Evolutionary conservation across 2,329 filamentous ascomycete species (phyloP), one percentile per base, ranked within the genome.

Genomic region (Apiospora sp.): DNA sequence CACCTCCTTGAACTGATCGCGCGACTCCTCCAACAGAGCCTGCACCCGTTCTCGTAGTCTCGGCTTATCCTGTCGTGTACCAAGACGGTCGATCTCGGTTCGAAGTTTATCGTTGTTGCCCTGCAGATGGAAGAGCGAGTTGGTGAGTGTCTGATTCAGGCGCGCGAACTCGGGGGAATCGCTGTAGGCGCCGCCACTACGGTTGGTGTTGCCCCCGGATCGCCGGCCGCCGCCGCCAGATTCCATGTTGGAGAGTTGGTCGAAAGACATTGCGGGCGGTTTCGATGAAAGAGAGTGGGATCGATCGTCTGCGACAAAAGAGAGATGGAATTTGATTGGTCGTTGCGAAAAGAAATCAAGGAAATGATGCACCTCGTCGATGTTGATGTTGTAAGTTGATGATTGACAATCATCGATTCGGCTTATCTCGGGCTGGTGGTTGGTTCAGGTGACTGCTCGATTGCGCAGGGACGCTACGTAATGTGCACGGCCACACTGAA

Each of bases 91-190:
- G 74, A 98, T 91, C 83, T 98, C 94, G 78, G 92, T 93, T 76
- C 92, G 92, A 30, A 99, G 89, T 73, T 94, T 92, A 72, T 94
- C 92, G 78, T 98, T 96, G 83, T 95, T 96, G 75, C 93, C 93
- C 71, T 95, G 95, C 74, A 99, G 89, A 74, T 92, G 91, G 85
- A 98, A 98, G 69, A 99, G 89, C 82, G 96, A 93, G 83, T 94
- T 93, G 83, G 94, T 97, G 74, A 98, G 90, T 73, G 92, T 89
- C 80, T 94, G 92, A 74, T 95, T 94, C 77, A 97, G 90, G 73
- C 90, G 88, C 80, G 94, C 90, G 87, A 98, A 99, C 76, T 95
- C 95, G 70, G 96, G 96, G 81, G 98, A 94, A 84, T 99, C 96
- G 80, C 90, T 88, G 85, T 98, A 99, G 79, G 76, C 77, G 75